Evolutionary conservation across 2,329 filamentous ascomycete species (phyloP), one percentile per base, ranked within the genome.

Genomic region (Aspergillus sp.): DNA sequence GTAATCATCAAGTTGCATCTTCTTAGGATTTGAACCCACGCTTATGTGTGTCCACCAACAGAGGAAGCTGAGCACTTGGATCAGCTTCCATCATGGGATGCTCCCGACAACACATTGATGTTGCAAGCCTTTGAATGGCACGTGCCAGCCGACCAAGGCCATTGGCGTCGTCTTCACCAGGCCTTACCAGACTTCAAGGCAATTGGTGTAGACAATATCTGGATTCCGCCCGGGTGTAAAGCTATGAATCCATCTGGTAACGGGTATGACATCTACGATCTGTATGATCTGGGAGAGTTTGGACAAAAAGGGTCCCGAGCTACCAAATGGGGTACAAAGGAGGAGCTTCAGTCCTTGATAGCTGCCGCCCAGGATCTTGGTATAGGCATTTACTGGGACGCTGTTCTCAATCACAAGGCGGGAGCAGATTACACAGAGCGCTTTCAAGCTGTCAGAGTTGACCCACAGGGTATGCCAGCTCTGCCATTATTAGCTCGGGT

Each of bases 61-160:
- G 71, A 73, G 19, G 57, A 64, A 23, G 66, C 66, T 21, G 60
- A 65, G 27, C 25, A 65, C 39, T 62, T 69, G n/a, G 67, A 72
- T 55, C 62, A 72, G 38, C 54, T 66, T 8, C 61, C 68, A 38
- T 73, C 73, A 62, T 75, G 73, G 73, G 62, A 66, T 51, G 65
- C 68, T 4, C 66, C 70, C 8, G 71, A 76, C 48, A 77, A 77
- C 50, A 49, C 60, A 15, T 83, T 85, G 54, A 84, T 91, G 76
- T 82, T 91, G 66, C 88, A 91, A 73, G 85, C 81, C 11, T 91
- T 90, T 70, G 89, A 91, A 77, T 91, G 89, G 89, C 87, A 91
- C 69, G 81, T 86, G 4, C 86, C 87, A 2, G 82, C 83, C 47
- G 83, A 88, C 64, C 74, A 82, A 55, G 75, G 80, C 51, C 88